phyloP scores from a whole-genome alignment of 2,329 filamentous ascomycete genomes.

The Exophiala dermatitidis region DNA sequence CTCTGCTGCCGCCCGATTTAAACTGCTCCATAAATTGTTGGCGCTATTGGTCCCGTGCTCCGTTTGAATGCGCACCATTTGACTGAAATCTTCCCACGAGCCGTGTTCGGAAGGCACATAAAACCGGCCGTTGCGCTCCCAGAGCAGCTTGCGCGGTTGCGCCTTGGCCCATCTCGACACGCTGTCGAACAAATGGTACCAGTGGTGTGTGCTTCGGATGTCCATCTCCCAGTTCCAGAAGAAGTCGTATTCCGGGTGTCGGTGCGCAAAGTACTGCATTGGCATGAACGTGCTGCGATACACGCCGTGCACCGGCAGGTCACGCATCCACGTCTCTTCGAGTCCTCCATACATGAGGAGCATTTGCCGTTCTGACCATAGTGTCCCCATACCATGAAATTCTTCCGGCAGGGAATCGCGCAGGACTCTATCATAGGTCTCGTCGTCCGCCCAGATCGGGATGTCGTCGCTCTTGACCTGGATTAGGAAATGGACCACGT shows the following conservation, averaged over 20 bases:
- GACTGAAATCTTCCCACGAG: constrained; percentile 70
- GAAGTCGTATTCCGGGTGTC: constrained; percentile 81
- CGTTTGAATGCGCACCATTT: constrained; percentile 67
- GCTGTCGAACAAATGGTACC: constrained; percentile 66
- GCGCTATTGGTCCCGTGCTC: constrained; percentile 60
- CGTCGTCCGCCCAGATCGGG: constrained; percentile 74
- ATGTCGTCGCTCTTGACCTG: constrained; percentile 74
- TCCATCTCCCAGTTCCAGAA: constrained; percentile 98
- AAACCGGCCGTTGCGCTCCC: constrained; percentile 72
- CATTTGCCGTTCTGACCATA: constrained; percentile 96
- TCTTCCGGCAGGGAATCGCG: constrained; percentile 65
- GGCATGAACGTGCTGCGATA: constrained; percentile 93
- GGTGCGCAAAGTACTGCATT: constrained; percentile 84
- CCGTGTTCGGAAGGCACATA: constrained; percentile 71
- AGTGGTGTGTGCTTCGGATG: constrained; percentile 81
- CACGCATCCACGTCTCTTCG: constrained; percentile 64
- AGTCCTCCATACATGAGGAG: constrained; percentile 80
- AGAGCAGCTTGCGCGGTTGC: constrained; percentile 71
- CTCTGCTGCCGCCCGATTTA: constrained; percentile 30
- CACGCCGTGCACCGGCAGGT: constrained; percentile 78
- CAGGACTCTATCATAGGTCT: constrained; percentile 66
- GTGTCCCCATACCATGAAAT: constrained; percentile 77
- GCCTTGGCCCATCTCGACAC: constrained; percentile 61
- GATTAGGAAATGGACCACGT: constrained; percentile 72
- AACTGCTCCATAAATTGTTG: constrained; percentile 60